phyloP scores from a whole-genome alignment of 768 basidiomycete genomes.

The Suillus sp. region DNA sequence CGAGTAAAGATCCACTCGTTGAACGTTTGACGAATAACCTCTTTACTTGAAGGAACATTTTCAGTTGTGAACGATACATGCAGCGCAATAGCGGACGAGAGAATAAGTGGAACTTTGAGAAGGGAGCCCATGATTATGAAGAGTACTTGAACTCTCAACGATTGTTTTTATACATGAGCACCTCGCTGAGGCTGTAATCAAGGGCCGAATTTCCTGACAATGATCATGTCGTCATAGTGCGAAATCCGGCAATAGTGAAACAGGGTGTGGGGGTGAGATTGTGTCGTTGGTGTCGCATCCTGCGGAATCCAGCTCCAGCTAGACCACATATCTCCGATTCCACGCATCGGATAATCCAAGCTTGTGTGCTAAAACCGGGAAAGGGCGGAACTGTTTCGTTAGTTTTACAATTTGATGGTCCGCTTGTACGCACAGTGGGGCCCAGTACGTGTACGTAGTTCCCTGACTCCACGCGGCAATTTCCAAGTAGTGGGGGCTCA shows the following conservation, averaged over 20 bases:
- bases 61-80: constrained; percentile 49
- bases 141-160: neutral
- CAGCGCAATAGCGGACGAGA: constrained; percentile 43
- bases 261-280: neutral
- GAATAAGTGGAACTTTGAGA: constrained; percentile 43
- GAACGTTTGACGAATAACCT: constrained; percentile 26
- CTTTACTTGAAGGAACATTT: constrained; percentile 39
- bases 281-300: neutral
- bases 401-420: neutral
- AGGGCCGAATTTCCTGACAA: neutral
- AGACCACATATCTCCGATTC: neutral
- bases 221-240: neutral
- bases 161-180: neutral
- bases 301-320: neutral
- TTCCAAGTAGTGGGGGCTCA: no score
- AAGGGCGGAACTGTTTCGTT: neutral
- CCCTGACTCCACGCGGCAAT: neutral
- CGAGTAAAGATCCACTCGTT: constrained; percentile 7
- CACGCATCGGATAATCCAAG: neutral
- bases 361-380: neutral
- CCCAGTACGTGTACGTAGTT: neutral
- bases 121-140: constrained; percentile 27
- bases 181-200: neutral
- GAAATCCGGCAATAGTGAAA: neutral
- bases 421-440: neutral